Base-by-base conservation (phyloP, 371 early-diverging fungal genomes). In the Lichtheimia hyalospora region DNA sequence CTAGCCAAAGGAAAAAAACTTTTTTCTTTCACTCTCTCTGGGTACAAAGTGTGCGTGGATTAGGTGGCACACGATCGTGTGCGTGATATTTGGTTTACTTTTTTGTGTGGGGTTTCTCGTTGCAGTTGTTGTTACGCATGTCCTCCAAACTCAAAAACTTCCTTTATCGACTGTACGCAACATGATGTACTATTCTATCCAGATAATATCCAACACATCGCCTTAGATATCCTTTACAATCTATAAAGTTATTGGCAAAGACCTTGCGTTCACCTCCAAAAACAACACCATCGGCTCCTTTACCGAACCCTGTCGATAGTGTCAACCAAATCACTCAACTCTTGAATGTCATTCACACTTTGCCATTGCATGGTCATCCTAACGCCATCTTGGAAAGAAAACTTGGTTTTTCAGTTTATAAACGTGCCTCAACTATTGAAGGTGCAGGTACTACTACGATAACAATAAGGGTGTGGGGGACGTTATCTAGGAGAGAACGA, bases 221-320 rank as follows among this genome's bases (percentile, higher is more conserved):
- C 46, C n/a, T 25, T 20, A 62, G 62, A 16, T 62, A 62, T 21
- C 62, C 62, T 8, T 28, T 56, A 27, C 62, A 62, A 20, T 40
- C 62, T 4, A 25, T 62, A 6, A 56, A 56, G 34, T 52, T 62
- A 16, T 18, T 39, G 44, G 14, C 34, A 13, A 62, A 62, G 20
- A n/a, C 62, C 8, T 16, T 62, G 18, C 62, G 62, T 23, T 48
- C 62, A 39, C 57, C 62, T 8, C 43, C 51, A 3, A 34, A 25
- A 8, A 27, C 27, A 27, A 34, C 34, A 34, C 55, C 49, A 21
- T 20, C 61, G 3, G 14, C 13, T 20, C 16, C 40, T 20, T 21
- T 53, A 40, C 53, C 53, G 8, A 21, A 18, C 5, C 12, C 42
- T 1, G 21, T 43, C 16, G 56, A 55, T 15, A 43, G 44, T 40